These are phyloP conservation scores for Kalaharituber pfeilii DNA, from an alignment of 2,329 filamentous ascomycete species.

Conservation along the genomic window DNA sequence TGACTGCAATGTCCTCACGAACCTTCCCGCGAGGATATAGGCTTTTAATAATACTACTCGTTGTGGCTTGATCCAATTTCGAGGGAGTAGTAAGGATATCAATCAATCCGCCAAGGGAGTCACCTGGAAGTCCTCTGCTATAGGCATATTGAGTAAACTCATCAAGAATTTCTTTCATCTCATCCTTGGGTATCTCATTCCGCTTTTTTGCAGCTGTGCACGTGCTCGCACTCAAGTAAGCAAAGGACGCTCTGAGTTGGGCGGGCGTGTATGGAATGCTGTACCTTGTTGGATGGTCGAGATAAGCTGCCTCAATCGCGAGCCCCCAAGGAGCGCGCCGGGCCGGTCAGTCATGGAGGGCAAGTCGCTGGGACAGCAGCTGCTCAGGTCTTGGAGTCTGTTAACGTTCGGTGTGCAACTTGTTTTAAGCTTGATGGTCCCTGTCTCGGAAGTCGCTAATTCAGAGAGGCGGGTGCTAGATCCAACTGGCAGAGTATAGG, in stretches of 20 bases:
- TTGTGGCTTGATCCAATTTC: slow-evolving; percentile 58
- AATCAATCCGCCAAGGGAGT: slow-evolving; percentile 45
- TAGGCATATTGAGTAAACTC: slow-evolving; percentile 19
- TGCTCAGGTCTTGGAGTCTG: too few relatives aligned
- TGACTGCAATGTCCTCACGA: slow-evolving; percentile 42
- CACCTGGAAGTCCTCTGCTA: slow-evolving; percentile 40
- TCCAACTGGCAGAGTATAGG: too few relatives aligned
- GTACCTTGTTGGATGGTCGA: background rate
- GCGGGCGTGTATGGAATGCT: background rate
- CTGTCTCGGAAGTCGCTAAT: too few relatives aligned
- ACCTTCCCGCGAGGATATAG: slow-evolving; percentile 56
- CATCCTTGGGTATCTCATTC: slow-evolving; percentile 16
- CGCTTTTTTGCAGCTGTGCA: slow-evolving; percentile 15
- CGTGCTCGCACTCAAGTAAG: too few relatives aligned
- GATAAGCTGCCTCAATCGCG: background rate
- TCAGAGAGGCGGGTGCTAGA: too few relatives aligned
- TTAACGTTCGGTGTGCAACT: too few relatives aligned
- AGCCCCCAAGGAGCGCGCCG: too few relatives aligned
- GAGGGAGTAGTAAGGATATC: slow-evolving; percentile 44
- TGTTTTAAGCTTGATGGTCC: too few relatives aligned
- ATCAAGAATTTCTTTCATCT: slow-evolving; percentile 17
- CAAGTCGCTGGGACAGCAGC: too few relatives aligned
- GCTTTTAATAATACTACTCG: slow-evolving; percentile 50
- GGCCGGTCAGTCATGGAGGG: too few relatives aligned
- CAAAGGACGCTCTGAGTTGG: too few relatives aligned